Base-by-base conservation (phyloP, 257 asterid genomes). In the Lavandula angustifolia region DNA sequence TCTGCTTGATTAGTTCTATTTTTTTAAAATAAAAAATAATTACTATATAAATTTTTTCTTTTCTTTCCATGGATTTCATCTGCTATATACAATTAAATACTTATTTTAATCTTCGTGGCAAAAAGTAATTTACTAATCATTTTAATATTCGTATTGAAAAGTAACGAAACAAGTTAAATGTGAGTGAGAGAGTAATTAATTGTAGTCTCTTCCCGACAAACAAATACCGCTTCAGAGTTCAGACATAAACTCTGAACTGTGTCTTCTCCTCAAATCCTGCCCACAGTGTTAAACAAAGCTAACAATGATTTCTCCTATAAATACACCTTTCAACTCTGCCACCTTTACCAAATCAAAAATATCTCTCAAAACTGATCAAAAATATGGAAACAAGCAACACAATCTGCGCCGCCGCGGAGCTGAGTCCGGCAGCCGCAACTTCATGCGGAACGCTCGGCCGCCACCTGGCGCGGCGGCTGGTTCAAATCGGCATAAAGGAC, bases 391-490 rank as follows among this genome's bases (percentile, higher is more conserved):
- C 74, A 46, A 57, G 0, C 10, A 54, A 54, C 8, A 34, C 1
- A 7, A 63, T 50, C 53, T 74, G 62, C 38, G 72, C 48, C 70
- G n/a, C 63, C 41, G 42, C 50, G 27, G 35, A 22, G 7, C 59
- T 66, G 54, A 68, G 74, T 42, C 54, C 77, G 4, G 64, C 49
- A 27, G 51, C 59, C 29, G 43, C 38, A 63, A 44, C 69, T 0
- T 38, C 78, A 5, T 33, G 75, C 4, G 89, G 87, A 7, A 83
- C 81, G 8, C 78, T 86, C 7, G 95, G 95, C 3, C 5, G 80
- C 31, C 91, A 86, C 79, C 64, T 86, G 80, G 91, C 95, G 27
- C 76, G 78, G 61, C 82, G 95, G 67, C 80, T 87, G 8, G 95
- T 79, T 11, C 85, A 87, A 82, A 82, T 85, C 11, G 95, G 95